Conservation (phyloP, 2,329 filamentous ascomycete species). For the Bertia moriformis region DNA sequence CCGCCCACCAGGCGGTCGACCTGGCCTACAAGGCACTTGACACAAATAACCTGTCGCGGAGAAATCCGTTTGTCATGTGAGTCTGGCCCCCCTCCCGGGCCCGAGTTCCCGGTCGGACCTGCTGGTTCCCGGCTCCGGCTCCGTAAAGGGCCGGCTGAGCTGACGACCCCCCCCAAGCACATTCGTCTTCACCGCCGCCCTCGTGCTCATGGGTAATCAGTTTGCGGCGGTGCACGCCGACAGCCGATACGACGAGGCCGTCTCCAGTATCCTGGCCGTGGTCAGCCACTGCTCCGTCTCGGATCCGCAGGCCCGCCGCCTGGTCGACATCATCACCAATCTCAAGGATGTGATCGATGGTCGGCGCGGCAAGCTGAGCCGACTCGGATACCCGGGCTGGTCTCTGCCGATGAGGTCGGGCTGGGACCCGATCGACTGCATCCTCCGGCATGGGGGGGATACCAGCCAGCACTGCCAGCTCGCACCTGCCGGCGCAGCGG, state of each 20-base stretch:
- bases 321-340: conserved; percentile 33
- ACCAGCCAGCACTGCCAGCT: too few species aligned
- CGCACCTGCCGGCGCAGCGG: too few species aligned
- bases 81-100: conserved; percentile 10
- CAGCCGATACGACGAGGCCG: conserved; percentile 20
- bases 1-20: conserved; percentile 31
- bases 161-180: conserved; percentile 2
- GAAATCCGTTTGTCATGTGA: conserved; percentile 42
- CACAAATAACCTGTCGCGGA: conserved; percentile 27
- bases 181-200: conserved; percentile 36
- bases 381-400: too few species aligned
- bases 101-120: too few species aligned
- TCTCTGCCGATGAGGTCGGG: too few species aligned
- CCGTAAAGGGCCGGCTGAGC: background rate
- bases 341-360: too few species aligned
- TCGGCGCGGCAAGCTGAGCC: too few species aligned
- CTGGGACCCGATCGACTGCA: too few species aligned
- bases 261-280: too few species aligned
- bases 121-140: background rate
- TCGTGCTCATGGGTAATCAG: conserved; percentile 41
- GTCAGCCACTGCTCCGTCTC: too few species aligned
- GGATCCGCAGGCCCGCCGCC: conserved; percentile 32
- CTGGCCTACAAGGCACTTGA: conserved; percentile 28
- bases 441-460: too few species aligned
- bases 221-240: conserved; percentile 33